Percentiles rank a stretch among this genome's conserved stretches.
Conservation (phyloP, 495 filamentous ascomycete genomes). For the Daldinia childiae region DNA sequence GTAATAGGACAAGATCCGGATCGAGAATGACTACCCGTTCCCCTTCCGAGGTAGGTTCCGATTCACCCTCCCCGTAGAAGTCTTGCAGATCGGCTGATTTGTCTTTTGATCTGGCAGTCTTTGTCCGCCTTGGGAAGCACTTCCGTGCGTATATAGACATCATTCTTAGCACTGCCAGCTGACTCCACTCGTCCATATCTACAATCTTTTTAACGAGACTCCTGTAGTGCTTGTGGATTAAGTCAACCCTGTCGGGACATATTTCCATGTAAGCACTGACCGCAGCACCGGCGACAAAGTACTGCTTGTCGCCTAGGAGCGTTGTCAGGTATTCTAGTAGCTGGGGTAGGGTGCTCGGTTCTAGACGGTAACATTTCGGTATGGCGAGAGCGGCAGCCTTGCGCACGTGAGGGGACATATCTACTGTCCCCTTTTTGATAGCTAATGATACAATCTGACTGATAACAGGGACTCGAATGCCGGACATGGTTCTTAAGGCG, state of each 20-base stretch:
- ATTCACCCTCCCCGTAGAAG: conserved; percentile 74
- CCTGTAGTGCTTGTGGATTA: conserved; percentile 91
- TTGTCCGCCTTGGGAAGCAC: conserved; percentile 84
- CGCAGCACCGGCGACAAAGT: conserved; percentile 92
- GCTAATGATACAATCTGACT: conserved; percentile 97
- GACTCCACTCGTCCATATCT: conserved; percentile 99
- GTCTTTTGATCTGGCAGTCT: conserved; percentile 53
- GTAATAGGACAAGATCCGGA: conserved; percentile 82
- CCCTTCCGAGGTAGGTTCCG: conserved; percentile 56
- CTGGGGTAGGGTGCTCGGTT: conserved; percentile 85
- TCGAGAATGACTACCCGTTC: conserved; percentile 73
- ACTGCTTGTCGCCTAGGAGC: conserved; percentile 88
- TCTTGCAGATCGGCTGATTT: conserved; percentile 62
- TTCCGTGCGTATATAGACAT: conserved; percentile 84
- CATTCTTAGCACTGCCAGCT: conserved; percentile 80
- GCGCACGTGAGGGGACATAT: conserved; percentile 94
- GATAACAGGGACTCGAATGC: conserved; percentile 96
- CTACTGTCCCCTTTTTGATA: conserved; percentile 88
- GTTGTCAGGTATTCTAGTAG: conserved; percentile 79
- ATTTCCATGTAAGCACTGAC: conserved; percentile 89
- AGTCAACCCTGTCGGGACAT: conserved; percentile 83
- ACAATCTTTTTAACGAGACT: conserved; percentile 86
- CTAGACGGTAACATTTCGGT: conserved; percentile 95
- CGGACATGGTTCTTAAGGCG: conserved; percentile 93
- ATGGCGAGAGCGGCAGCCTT: conserved; percentile 95